These are phyloP conservation scores for Scleromitrula shiraiana DNA, from an alignment of 2,329 filamentous ascomycete species.

Conservation along the genomic window DNA sequence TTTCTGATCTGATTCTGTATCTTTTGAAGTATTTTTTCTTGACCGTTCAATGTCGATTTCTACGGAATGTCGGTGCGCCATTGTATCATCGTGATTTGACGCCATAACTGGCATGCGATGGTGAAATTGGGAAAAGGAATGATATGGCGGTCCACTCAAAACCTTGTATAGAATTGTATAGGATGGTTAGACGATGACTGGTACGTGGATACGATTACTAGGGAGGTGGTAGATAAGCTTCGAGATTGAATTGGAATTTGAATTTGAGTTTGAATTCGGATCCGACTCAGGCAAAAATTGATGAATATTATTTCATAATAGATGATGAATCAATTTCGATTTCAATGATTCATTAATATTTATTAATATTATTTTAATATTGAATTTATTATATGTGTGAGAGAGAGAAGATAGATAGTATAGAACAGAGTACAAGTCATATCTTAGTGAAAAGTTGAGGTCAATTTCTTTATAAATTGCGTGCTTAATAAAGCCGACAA, in stretches of 20 bases:
- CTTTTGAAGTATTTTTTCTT: slow-evolving; percentile 10
- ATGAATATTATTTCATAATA: no score
- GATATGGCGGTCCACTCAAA: background rate
- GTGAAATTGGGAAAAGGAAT: background rate
- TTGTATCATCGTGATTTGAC: slow-evolving; percentile 19
- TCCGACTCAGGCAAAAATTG: no score
- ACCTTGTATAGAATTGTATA: background rate
- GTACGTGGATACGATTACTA: no score
- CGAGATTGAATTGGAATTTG: no score
- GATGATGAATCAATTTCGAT: no score
- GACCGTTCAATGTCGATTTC: slow-evolving; percentile 19
- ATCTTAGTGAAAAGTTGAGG: background rate
- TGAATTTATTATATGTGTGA: background rate
- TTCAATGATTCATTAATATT: no score
- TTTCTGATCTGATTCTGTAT: slow-evolving; percentile 7
- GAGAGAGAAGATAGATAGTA: background rate
- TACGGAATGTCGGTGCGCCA: slow-evolving; percentile 21
- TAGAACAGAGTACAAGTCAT: background rate
- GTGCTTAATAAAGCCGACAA: no score
- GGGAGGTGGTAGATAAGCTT: no score
- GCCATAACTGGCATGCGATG: slow-evolving; percentile 17
- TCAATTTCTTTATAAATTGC: background rate
- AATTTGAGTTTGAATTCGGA: no score
- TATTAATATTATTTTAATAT: no score
- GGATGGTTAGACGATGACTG: background rate